phyloP scores from a whole-genome alignment of 1,139 yeast genomes.

The Hyphopichia pseudoburtonii region DNA sequence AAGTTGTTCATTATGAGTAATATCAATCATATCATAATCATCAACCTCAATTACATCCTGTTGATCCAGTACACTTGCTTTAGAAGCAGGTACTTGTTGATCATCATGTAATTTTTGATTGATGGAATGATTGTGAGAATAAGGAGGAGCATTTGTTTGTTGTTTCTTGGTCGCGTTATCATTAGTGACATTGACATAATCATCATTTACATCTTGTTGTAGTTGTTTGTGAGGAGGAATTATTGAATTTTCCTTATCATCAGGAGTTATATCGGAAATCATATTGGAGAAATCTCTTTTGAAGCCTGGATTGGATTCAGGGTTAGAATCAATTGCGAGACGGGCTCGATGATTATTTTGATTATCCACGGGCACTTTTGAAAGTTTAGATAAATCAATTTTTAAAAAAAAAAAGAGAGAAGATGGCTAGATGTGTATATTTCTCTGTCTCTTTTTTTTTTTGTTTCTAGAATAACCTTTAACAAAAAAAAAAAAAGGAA shows the following conservation, averaged over 20 bases:
- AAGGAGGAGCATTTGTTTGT: not conserved
- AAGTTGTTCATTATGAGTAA: no score
- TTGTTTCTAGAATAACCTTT: no score
- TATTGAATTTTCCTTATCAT: constrained; percentile 3
- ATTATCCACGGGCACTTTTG: not conserved
- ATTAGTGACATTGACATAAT: not conserved
- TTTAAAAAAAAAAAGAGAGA: no score
- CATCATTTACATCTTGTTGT: no score
- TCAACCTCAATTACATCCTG: constrained; percentile 3
- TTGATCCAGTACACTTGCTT: no score
- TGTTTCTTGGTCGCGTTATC: not conserved
- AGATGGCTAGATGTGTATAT: no score
- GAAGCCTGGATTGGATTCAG: constrained; percentile 1
- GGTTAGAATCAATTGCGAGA: not conserved
- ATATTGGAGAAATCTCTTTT: constrained; percentile 2
- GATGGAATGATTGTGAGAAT: not conserved
- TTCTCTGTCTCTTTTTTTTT: no score
- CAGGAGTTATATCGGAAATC: constrained; percentile 1
- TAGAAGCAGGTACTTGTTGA: not conserved
- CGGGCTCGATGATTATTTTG: not conserved
- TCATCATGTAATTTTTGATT: not conserved
- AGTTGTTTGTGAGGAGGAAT: not conserved
- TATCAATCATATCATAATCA: no score
- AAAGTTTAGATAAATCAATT: not conserved
- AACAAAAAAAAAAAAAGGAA: no score